Evolutionary conservation across 2,329 filamentous ascomycete species (phyloP), one percentile per base, ranked within the genome.

Genomic region (Rhynchosporium agropyri): DNA sequence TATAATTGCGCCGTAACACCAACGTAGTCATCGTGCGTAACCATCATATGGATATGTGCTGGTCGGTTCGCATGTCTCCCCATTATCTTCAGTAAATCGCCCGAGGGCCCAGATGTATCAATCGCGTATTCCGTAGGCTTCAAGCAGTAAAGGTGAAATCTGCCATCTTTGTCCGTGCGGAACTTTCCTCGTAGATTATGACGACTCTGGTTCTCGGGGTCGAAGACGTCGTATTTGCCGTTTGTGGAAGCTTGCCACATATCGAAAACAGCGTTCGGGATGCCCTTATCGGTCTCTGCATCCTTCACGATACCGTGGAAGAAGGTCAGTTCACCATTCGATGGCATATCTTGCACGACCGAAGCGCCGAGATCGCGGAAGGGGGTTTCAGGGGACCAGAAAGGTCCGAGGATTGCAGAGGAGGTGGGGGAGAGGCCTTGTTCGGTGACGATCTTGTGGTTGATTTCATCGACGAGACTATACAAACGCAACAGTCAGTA

Each of bases 381-480:
- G 4, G 91, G 91, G 0, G 91, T 86, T 69, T 92, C 83, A 49
- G 85, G 82, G 5, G 90, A 84, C 84, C 90, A 96, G 78, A 96
- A 96, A 1, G 92, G 92, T 0, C 92, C 92, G 0, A 96, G 83
- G 68, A 96, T 92, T 46, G 91, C 87, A 3, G 89, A 90, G 2
- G 90, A 70, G 5, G 68, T 73, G 20, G 69, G 67, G 15, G 33
- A 53, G 26, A 62, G 28, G 60, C 65, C 66, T 36, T 61, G 45
- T 9, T 71, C 71, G 46, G 65, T 65, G 53, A 68, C 58, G n/a
- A 69, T 49, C 20, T 65, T 65, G 63, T 71, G 67, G 36, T 67
- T 64, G 53, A 73, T 73, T 61, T 89, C 87, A 62, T 88, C 86
- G 63, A 88, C 84, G 59, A 88, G 80, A 9, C 84, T 87, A 4